phyloP scores from a whole-genome alignment of 306 rosid species.

The Prinsepia uniflora region DNA sequence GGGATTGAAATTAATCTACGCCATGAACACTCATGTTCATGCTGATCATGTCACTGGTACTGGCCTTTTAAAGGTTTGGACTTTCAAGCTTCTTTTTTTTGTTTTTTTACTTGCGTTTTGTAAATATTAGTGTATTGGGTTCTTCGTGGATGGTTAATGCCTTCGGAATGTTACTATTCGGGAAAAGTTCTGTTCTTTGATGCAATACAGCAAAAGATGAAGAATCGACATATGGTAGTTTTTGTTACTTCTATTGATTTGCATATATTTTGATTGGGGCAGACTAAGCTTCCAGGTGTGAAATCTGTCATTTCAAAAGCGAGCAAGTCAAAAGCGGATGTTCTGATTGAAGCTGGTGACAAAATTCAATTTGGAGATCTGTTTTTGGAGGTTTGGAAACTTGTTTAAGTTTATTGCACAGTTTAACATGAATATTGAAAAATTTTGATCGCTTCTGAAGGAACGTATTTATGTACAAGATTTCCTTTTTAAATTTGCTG shows the following conservation, averaged over 20 bases:
- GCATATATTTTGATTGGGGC: slow-evolving; percentile 14
- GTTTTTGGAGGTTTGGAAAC: slow-evolving; percentile 64
- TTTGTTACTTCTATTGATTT: slow-evolving; percentile 15
- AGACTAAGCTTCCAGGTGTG: slow-evolving; percentile 68
- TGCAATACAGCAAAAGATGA: not conserved
- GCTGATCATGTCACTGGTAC: slow-evolving; percentile 99
- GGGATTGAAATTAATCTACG: slow-evolving; percentile 72
- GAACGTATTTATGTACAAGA: not conserved
- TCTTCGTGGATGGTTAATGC: not conserved
- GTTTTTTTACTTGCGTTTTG: not conserved
- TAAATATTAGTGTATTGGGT: not conserved
- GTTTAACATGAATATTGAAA: not conserved
- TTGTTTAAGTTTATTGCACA: not conserved
- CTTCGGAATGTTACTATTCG: not conserved
- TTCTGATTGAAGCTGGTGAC: slow-evolving; percentile 55
- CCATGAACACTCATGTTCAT: slow-evolving; percentile 93
- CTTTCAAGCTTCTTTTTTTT: not conserved
- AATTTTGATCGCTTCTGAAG: not conserved
- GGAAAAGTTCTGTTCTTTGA: not conserved
- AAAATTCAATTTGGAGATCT: slow-evolving; percentile 63
- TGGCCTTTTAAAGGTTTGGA: slow-evolving; percentile 72
- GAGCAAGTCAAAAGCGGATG: slow-evolving; percentile 75
- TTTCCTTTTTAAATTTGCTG: not conserved
- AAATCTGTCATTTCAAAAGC: slow-evolving; percentile 84
- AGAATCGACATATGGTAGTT: not conserved